Evolutionary conservation across 352 stramenopile genomes (phyloP).

Genomic region (Phytophthora rubi): DNA sequence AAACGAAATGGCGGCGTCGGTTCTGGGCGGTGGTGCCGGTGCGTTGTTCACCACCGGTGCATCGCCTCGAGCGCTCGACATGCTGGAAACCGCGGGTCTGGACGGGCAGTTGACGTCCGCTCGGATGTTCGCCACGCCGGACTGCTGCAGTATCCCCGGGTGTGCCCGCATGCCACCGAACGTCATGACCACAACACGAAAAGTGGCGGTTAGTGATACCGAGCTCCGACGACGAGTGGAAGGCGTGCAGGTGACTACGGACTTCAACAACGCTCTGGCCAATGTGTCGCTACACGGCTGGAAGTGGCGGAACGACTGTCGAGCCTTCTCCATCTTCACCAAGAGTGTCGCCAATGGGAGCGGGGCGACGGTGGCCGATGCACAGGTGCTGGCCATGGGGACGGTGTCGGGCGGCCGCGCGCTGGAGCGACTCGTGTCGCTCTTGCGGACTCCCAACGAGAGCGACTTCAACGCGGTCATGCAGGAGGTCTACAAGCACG

Average conservation of each 20-base stretch:
- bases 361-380: slow-evolving; percentile 20
- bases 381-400: slow-evolving; percentile 39
- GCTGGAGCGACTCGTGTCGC: slow-evolving; percentile 27
- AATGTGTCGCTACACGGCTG: slow-evolving; percentile 39
- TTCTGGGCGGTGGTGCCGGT: slow-evolving; percentile 1
- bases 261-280: slow-evolving; percentile 36
- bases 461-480: slow-evolving; percentile 50
- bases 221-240: slow-evolving; percentile 41
- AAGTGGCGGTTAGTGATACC: slow-evolving; percentile 36
- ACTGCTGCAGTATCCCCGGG: slow-evolving; percentile 21
- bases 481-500: slow-evolving; percentile 42
- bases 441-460: slow-evolving; percentile 36
- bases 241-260: slow-evolving; percentile 26
- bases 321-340: slow-evolving; percentile 39
- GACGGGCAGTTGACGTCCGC: slow-evolving; percentile 3
- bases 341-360: slow-evolving; percentile 18
- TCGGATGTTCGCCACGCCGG: slow-evolving; percentile 14
- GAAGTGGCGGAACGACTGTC: slow-evolving; percentile 45
- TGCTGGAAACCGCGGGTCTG: slow-evolving; percentile 36
- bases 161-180: slow-evolving; percentile 16
- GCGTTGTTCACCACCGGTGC: slow-evolving; percentile 15
- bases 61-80: slow-evolving; percentile 30
- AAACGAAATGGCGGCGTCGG: slow-evolving; percentile 12
- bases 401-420: slow-evolving; percentile 35
- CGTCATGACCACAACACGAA: slow-evolving; percentile 4